Conservation (phyloP, 371 early-diverging fungal species). For the Mortierella sp. region DNA sequence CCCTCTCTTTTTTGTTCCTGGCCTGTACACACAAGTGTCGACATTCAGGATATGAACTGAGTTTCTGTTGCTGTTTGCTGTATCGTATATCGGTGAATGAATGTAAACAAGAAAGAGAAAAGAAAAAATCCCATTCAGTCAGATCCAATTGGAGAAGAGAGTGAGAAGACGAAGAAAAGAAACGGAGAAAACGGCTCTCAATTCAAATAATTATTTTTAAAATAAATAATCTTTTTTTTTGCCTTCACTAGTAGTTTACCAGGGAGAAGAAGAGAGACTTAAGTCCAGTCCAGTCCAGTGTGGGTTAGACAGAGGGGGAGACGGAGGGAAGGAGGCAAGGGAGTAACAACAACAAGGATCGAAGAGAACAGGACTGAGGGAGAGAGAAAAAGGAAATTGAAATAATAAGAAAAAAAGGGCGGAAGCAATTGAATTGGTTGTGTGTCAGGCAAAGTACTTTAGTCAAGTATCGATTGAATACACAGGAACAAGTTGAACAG, state of each 20-base stretch:
- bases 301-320: not conserved
- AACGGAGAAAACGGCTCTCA: conserved; percentile 8
- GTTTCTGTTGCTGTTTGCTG: not conserved
- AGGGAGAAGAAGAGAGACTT: conserved; percentile 8
- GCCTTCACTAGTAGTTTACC: conserved; percentile 1
- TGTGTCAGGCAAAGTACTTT: no score
- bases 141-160: conserved; percentile 4
- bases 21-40: not conserved
- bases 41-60: not conserved
- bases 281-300: no score
- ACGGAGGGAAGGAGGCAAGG: not conserved
- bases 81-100: conserved; percentile 10
- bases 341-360: not conserved
- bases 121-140: not conserved
- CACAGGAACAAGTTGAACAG: not conserved
- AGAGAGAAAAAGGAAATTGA: not conserved
- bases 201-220: conserved; percentile 15
- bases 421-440: not conserved
- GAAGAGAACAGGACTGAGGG: not conserved
- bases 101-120: not conserved
- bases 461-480: not conserved
- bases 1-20: not conserved
- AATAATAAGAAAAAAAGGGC: not conserved
- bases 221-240: not conserved
- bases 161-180: not conserved